Conservation (phyloP, 2,329 filamentous ascomycete genomes). For the Nemania sp. region DNA sequence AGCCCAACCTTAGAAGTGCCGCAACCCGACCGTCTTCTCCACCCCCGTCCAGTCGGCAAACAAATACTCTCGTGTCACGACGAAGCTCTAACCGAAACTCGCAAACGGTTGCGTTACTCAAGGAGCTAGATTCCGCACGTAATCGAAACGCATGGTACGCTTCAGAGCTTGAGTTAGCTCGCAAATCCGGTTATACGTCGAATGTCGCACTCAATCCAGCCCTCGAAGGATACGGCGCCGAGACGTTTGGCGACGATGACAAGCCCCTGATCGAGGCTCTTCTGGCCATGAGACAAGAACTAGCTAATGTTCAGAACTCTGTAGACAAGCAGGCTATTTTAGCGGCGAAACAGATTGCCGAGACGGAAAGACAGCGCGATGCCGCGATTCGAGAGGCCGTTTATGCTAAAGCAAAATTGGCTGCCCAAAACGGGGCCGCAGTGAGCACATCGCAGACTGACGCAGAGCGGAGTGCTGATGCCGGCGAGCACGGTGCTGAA, state of each 20-base stretch:
- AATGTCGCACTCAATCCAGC: slow-evolving; percentile 71
- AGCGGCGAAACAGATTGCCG: slow-evolving; percentile 87
- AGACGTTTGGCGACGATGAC: slow-evolving; percentile 89
- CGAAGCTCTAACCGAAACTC: slow-evolving; percentile 64
- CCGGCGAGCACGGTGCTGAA: slow-evolving; percentile 67
- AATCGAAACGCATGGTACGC: slow-evolving; percentile 96
- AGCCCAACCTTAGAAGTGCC: slow-evolving; percentile 54
- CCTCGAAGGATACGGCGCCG: slow-evolving; percentile 75
- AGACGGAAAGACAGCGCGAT: slow-evolving; percentile 93
- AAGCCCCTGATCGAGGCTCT: slow-evolving; percentile 90
- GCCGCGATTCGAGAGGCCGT: slow-evolving; percentile 92
- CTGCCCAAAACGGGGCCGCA: slow-evolving; percentile 72
- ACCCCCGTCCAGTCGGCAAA: slow-evolving; percentile 60
- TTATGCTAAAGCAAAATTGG: slow-evolving; percentile 91
- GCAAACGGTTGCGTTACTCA: slow-evolving; percentile 74
- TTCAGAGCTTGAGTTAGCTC: slow-evolving; percentile 88
- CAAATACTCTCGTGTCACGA: slow-evolving; percentile 62
- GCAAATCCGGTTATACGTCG: slow-evolving; percentile 84
- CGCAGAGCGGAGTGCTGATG: slow-evolving; percentile 60
- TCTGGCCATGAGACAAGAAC: slow-evolving; percentile 85
- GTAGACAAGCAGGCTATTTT: slow-evolving; percentile 86
- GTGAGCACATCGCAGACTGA: slow-evolving; percentile 64
- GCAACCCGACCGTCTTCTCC: slow-evolving; percentile 58
- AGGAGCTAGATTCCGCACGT: slow-evolving; percentile 83
- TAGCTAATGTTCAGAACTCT: slow-evolving; percentile 85